A percentile compares a stretch with the other conserved stretches of the same genome.
Evolutionary conservation across 441 rosid species (phyloP).

Genomic region (Aquilaria agallochum): DNA sequence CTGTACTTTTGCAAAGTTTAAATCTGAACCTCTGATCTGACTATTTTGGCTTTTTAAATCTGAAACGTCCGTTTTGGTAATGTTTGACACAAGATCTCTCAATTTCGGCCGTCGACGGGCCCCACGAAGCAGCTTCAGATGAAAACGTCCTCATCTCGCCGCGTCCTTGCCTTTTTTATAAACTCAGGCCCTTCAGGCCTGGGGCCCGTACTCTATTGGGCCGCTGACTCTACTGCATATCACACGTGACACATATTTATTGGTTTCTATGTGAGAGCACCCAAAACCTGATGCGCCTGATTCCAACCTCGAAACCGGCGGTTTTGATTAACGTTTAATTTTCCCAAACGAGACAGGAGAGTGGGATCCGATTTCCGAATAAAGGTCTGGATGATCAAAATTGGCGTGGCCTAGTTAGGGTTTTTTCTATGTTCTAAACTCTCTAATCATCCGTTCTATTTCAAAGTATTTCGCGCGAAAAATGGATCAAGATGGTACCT

Average conservation of each 20-base stretch:
- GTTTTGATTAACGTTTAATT: neutral
- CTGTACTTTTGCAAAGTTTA: too few relatives aligned
- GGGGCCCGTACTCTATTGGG: neutral
- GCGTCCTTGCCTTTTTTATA: neutral
- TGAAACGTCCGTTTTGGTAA: too few relatives aligned
- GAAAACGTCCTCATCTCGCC: slow-evolving; percentile 1
- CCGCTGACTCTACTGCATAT: too few relatives aligned
- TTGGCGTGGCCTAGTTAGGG: slow-evolving; percentile 11
- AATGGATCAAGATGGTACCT: slow-evolving; percentile 48
- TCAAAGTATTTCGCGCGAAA: slow-evolving; percentile 29
- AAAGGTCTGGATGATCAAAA: neutral
- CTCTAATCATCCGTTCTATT: slow-evolving; percentile 8
- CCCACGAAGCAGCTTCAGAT: too few relatives aligned
- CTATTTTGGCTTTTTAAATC: too few relatives aligned
- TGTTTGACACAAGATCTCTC: too few relatives aligned
- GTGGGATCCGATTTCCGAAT: neutral
- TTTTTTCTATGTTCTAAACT: slow-evolving; percentile 15
- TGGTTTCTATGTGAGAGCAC: slow-evolving; percentile 1
- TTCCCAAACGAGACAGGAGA: neutral
- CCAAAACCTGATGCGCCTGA: neutral
- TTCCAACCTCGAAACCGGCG: neutral
- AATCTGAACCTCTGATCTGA: too few relatives aligned
- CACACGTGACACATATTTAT: neutral
- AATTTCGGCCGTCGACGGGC: slow-evolving; percentile 7
- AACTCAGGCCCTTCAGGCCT: neutral